phyloP scores from a whole-genome alignment of 768 basidiomycete species.

The Macrocybe gigantea region DNA sequence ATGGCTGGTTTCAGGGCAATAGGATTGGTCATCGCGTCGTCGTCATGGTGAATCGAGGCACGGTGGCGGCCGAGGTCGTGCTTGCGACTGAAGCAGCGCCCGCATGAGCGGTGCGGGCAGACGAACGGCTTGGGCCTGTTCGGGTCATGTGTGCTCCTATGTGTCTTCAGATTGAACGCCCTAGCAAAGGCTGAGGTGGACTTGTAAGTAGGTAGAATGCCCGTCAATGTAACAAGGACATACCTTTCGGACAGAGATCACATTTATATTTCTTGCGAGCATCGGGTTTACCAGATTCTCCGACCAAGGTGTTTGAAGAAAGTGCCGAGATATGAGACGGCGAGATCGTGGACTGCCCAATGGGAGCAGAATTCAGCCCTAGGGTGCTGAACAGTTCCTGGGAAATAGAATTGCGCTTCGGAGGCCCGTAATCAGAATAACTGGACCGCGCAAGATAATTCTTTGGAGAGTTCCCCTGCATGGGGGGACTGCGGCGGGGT shows the following conservation, averaged over 20 bases:
- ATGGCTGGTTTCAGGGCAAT: constrained; percentile 43
- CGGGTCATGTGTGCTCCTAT: constrained; percentile 93
- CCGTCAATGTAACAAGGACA: constrained; percentile 6
- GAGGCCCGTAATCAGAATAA: constrained; percentile 63
- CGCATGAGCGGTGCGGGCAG: constrained; percentile 82
- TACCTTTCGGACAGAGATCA: constrained; percentile 67
- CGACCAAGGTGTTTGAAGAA: constrained; percentile 36
- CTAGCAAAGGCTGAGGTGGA: constrained; percentile 71
- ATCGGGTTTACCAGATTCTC: constrained; percentile 52
- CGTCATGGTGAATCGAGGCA: constrained; percentile 78
- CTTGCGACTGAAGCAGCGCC: constrained; percentile 89
- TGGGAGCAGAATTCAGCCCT: constrained; percentile 35
- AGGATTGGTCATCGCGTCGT: constrained; percentile 35
- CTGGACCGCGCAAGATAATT: constrained; percentile 37
- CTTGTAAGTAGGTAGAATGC: constrained; percentile 6
- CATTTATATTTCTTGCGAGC: constrained; percentile 80
- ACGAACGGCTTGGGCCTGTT: constrained; percentile 84
- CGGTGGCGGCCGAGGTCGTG: constrained; percentile 91
- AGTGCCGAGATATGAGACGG: constrained; percentile 51
- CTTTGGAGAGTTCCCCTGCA: constrained; percentile 26
- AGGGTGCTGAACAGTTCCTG: constrained; percentile 44
- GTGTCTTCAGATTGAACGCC: constrained; percentile 93
- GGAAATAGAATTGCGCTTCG: constrained; percentile 41
- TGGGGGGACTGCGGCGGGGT: constrained; percentile 48
- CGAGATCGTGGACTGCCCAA: constrained; percentile 44